phyloP scores from a whole-genome alignment of 345 rosid species.

The Cochlearia excelsa region DNA sequence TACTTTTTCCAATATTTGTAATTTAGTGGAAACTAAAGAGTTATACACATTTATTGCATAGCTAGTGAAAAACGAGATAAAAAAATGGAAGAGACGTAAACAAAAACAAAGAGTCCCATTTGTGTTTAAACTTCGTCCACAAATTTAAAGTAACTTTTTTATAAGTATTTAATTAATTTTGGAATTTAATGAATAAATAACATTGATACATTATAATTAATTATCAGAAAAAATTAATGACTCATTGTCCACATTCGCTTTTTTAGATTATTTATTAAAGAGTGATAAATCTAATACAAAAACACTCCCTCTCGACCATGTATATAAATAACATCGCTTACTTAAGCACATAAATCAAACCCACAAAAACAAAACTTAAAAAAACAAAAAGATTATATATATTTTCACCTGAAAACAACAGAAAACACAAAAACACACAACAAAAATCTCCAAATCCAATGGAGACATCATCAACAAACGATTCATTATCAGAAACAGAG shows the following conservation, averaged over 20 bases:
- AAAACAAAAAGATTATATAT: not conserved
- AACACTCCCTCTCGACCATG: constrained; percentile 8
- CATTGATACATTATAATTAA: not conserved
- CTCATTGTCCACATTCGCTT: constrained; percentile 24
- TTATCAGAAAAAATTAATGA: constrained; percentile 5
- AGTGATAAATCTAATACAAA: constrained; percentile 9
- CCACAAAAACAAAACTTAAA: constrained; percentile 7
- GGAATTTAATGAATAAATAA: constrained; percentile 15
- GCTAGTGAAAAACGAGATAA: constrained; percentile 10
- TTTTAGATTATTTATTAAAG: constrained; percentile 13
- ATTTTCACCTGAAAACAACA: constrained; percentile 32
- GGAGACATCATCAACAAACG: constrained; percentile 33
- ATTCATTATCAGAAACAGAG: constrained; percentile 27
- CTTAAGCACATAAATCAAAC: constrained; percentile 24
- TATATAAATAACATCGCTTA: constrained; percentile 26
- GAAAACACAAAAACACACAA: constrained; percentile 8
- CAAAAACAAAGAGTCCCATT: constrained; percentile 11
- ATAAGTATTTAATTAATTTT: not conserved
- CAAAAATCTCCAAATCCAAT: constrained; percentile 24
- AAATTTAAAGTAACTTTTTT: constrained; percentile 5
- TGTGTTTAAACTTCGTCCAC: not conserved
- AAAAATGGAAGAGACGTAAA: constrained; percentile 16
- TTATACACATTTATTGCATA: constrained; percentile 15
- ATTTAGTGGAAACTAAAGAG: constrained; percentile 21
- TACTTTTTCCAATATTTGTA: not conserved